Evolutionary conservation across 2,329 filamentous ascomycete genomes (phyloP).

Genomic region (Aspergillus pseudotamarii): DNA sequence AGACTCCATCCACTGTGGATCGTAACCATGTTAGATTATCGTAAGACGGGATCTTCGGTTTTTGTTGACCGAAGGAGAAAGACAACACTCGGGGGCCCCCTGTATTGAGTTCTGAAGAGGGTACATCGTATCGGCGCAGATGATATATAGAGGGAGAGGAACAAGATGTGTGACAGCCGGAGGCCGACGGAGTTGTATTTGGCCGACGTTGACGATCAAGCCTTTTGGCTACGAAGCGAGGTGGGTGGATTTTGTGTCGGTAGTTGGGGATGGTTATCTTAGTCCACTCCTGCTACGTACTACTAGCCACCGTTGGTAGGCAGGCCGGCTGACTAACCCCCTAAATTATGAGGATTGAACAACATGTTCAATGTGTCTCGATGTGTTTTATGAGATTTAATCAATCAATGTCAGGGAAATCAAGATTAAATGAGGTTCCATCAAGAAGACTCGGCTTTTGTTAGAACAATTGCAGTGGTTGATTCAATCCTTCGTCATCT

Average conservation of each 20-base stretch:
- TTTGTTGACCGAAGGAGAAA: slow-evolving; percentile 1
- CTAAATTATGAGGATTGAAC: no score
- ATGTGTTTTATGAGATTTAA: background rate
- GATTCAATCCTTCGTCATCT: background rate
- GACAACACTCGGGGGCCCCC: background rate
- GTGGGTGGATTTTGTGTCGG: background rate
- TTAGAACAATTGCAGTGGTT: background rate
- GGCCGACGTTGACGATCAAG: background rate
- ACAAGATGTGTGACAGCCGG: background rate
- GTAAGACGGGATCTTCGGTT: slow-evolving; percentile 11
- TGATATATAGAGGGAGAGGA: background rate
- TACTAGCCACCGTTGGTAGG: background rate
- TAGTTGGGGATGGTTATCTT: background rate
- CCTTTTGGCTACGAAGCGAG: background rate
- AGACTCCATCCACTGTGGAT: slow-evolving; percentile 18
- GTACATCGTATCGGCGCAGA: background rate
- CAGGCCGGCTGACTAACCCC: background rate
- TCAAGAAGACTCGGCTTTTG: no score
- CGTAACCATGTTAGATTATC: slow-evolving; percentile 10
- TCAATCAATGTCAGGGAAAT: background rate
- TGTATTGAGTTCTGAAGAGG: background rate
- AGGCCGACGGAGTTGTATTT: slow-evolving; percentile 4
- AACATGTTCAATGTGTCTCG: no score
- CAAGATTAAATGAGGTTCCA: background rate
- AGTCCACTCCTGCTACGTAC: background rate